These are phyloP conservation scores for Pinus albicaulis DNA, from an alignment of 75 land plant species.

Conservation along the genomic window DNA sequence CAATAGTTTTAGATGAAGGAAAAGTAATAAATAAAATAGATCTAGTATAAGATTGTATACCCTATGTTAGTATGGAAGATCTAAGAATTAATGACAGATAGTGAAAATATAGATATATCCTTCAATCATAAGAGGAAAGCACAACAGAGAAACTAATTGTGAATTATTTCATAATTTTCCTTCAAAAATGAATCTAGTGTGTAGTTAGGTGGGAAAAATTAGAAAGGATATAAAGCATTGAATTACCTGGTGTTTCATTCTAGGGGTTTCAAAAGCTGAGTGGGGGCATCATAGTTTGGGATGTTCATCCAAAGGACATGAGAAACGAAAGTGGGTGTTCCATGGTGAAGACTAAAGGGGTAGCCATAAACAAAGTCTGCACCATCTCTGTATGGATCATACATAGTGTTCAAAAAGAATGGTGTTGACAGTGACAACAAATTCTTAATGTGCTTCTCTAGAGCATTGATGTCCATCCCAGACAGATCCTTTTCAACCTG, in stretches of 20 bases:
- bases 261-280: too few species aligned
- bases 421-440: constrained; percentile 44
- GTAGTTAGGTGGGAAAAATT: too few species aligned
- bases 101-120: too few species aligned
- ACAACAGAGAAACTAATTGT: not conserved
- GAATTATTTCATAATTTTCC: not conserved
- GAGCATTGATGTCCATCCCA: too few species aligned
- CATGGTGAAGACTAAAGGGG: constrained; percentile 61
- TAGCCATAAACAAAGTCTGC: constrained; percentile 53
- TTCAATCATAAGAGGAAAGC: too few species aligned
- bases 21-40: too few species aligned
- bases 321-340: constrained; percentile 67
- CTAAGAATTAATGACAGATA: too few species aligned
- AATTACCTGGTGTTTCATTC: constrained; percentile 9
- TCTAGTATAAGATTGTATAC: too few species aligned
- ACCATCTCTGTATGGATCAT: constrained; percentile 52
- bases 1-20: too few species aligned
- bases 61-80: too few species aligned
- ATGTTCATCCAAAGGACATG: constrained; percentile 86
- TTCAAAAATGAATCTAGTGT: not conserved
- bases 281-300: constrained; percentile 82
- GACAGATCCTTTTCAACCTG: too few species aligned
- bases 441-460: constrained; percentile 62
- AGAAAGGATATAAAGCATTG: too few species aligned
- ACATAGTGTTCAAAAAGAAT: constrained; percentile 53